These are phyloP conservation scores for Ceratocystis lukuohia DNA, from an alignment of 2,329 filamentous ascomycete genomes.

Conservation along the genomic window DNA sequence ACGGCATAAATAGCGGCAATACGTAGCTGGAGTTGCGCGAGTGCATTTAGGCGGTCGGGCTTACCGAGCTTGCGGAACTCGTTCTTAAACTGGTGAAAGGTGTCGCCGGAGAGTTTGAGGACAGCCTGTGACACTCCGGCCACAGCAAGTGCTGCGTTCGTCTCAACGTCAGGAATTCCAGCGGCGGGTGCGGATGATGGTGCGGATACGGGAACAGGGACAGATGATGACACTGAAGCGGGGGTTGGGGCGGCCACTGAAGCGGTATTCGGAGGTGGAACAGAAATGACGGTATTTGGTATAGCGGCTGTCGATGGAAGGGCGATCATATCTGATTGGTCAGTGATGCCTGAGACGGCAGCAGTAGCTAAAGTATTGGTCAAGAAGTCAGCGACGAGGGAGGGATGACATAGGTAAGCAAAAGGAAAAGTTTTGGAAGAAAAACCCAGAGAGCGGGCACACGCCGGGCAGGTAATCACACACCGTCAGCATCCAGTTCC, in stretches of 20 bases:
- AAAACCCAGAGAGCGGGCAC: not conserved
- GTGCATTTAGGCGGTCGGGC: slow-evolving; percentile 28
- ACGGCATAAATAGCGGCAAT: slow-evolving; percentile 34
- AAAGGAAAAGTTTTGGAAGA: not conserved
- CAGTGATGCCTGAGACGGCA: slow-evolving; percentile 1
- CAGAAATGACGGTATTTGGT: not conserved
- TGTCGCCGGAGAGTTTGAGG: slow-evolving; percentile 32
- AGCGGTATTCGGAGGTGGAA: not conserved
- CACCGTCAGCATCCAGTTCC: slow-evolving; percentile 22
- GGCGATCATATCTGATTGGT: slow-evolving; percentile 12
- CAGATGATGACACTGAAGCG: not conserved
- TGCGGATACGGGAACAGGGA: not conserved
- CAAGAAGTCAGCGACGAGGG: not conserved
- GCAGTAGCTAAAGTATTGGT: slow-evolving; percentile 4
- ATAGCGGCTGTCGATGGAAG: not conserved
- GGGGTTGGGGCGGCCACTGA: not conserved
- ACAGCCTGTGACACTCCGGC: slow-evolving; percentile 30
- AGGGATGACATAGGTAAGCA: not conserved
- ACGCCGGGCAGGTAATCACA: not conserved
- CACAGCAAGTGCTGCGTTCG: slow-evolving; percentile 29
- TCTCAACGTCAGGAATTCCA: slow-evolving; percentile 28
- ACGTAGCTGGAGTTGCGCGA: slow-evolving; percentile 31
- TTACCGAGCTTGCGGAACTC: slow-evolving; percentile 34
- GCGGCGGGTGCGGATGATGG: slow-evolving; percentile 16
- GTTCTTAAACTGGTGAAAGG: slow-evolving; percentile 33